phyloP scores from a whole-genome alignment of 163 green algal genomes.

The Prototheca cutis region DNA sequence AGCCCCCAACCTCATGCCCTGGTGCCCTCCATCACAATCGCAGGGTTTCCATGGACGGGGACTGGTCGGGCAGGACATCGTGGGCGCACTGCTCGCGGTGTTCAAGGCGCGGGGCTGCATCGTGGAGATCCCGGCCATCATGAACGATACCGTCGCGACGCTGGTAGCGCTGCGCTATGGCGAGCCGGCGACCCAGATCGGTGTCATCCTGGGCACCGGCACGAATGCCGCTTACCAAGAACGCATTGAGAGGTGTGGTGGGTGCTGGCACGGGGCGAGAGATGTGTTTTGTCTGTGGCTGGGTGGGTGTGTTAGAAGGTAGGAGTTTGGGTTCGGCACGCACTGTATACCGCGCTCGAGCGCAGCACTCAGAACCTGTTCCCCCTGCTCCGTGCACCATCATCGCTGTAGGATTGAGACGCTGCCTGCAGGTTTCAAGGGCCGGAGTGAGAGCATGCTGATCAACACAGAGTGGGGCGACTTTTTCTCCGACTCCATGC shows the following conservation, averaged over 20 bases:
- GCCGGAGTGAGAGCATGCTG: conserved; percentile 23
- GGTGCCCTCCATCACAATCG: too few relatives aligned
- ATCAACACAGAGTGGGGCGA: conserved; percentile 50
- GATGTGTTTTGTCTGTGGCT: too few relatives aligned
- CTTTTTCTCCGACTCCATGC: conserved; percentile 32
- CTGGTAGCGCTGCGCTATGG: conserved; percentile 31
- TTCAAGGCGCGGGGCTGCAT: conserved; percentile 17
- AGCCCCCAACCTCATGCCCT: too few relatives aligned
- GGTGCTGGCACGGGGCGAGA: too few relatives aligned
- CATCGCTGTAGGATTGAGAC: conserved; percentile 11
- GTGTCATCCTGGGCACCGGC: conserved; percentile 49
- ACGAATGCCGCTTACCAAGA: conserved; percentile 50
- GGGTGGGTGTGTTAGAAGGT: too few relatives aligned
- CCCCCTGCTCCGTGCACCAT: too few relatives aligned
- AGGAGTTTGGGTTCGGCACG: too few relatives aligned
- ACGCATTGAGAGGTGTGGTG: conserved; percentile 2
- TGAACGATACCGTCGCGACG: conserved; percentile 48
- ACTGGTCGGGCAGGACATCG: conserved; percentile 28
- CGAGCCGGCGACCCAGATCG: conserved; percentile 25
- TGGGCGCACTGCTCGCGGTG: conserved; percentile 20
- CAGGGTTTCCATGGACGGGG: conserved; percentile 33
- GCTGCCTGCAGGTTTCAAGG: conserved; percentile 1
- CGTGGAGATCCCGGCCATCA: conserved; percentile 18
- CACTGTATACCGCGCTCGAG: too few relatives aligned
- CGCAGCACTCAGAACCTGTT: too few relatives aligned